Conservation (phyloP, 805 yeast genomes). For the Candida caryicola region DNA sequence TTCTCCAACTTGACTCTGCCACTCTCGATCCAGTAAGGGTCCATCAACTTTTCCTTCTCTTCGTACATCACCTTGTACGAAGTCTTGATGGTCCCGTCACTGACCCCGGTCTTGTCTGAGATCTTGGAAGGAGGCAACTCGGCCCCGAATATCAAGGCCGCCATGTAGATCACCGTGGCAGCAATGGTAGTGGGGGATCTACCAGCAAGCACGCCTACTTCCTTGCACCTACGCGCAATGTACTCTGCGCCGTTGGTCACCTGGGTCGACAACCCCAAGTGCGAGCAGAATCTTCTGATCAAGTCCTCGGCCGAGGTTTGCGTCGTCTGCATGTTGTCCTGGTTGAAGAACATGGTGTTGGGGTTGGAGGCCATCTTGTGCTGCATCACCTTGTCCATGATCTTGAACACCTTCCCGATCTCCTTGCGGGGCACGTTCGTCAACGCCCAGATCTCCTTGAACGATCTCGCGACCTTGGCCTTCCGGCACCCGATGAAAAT, state of each 20-base stretch:
- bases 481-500: conserved; percentile 92
- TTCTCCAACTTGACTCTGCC: conserved; percentile 58
- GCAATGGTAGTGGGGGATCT: conserved; percentile 97
- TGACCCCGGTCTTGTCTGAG: conserved; percentile 90
- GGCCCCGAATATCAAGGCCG: conserved; percentile 81
- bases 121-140: conserved; percentile 75
- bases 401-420: conserved; percentile 85
- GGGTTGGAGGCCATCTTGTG: conserved; percentile 55
- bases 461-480: conserved; percentile 90
- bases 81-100: conserved; percentile 95
- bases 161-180: conserved; percentile 94
- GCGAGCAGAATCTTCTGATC: conserved; percentile 94
- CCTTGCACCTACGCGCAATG: conserved; percentile 86
- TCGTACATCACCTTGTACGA: conserved; percentile 80
- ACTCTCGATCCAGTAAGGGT: conserved; percentile 69
- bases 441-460: conserved; percentile 92
- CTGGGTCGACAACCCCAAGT: conserved; percentile 79
- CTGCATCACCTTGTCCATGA: conserved; percentile 61
- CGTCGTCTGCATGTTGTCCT: conserved; percentile 60
- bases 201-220: conserved; percentile 91
- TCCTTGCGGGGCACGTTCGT: conserved; percentile 93
- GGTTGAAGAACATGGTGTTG: conserved; percentile 36
- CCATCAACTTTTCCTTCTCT: conserved; percentile 63
- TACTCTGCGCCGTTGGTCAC: conserved; percentile 90
- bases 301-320: conserved; percentile 93